Evolutionary conservation across 1,284 basidiomycete genomes (phyloP).

Genomic region (Cryptococcus deneoformans): DNA sequence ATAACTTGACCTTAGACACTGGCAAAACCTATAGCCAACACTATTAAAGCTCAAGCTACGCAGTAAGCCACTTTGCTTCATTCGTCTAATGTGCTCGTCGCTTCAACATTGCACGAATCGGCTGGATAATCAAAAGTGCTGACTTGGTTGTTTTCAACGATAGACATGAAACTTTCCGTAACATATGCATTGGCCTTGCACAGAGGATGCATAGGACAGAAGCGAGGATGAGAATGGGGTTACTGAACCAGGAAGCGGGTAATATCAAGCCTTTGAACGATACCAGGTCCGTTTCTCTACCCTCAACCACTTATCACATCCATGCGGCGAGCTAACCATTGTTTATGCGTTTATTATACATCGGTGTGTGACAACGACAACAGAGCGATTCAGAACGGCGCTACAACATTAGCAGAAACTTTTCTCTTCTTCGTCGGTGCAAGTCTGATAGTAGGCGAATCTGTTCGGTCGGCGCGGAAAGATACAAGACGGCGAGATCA

Average conservation of each 20-base stretch:
- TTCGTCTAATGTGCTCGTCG: constrained; percentile 29
- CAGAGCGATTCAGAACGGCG: constrained; percentile 85
- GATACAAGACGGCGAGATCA: constrained; percentile 68
- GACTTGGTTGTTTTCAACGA: neutral
- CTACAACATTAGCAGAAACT: constrained; percentile 78
- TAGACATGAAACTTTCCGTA: constrained; percentile 75
- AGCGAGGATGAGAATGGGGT: constrained; percentile 68
- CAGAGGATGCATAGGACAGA: constrained; percentile 71
- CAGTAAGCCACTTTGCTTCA: constrained; percentile 54
- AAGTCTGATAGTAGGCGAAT: constrained; percentile 70
- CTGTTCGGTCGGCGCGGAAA: constrained; percentile 70
- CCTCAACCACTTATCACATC: neutral
- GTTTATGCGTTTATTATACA: neutral
- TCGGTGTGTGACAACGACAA: neutral
- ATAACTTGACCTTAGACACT: constrained; percentile 58
- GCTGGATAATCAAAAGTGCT: neutral
- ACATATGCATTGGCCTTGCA: constrained; percentile 71
- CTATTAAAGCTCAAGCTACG: constrained; percentile 71
- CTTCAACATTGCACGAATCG: neutral
- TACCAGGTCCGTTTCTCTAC: constrained; percentile 58
- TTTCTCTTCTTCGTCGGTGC: constrained; percentile 81
- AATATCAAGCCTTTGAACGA: constrained; percentile 80
- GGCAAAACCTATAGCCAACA: constrained; percentile 76
- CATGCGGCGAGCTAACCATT: neutral
- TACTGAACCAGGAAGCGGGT: constrained; percentile 73